Conservation (phyloP, 352 stramenopile species). For the Phytophthora meadii region DNA sequence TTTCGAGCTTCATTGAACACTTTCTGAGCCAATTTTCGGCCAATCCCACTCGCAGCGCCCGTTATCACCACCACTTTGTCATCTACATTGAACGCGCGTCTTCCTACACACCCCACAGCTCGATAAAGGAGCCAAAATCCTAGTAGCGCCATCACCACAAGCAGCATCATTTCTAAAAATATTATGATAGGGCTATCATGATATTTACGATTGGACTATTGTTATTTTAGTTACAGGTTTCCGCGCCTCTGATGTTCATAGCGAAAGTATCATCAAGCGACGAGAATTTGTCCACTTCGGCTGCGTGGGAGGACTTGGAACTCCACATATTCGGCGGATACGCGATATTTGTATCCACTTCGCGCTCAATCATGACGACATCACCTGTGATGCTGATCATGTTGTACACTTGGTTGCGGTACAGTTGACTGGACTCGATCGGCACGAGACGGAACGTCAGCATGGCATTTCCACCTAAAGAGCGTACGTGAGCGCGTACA, state of each 20-base stretch:
- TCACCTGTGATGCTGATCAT: conserved; percentile 92
- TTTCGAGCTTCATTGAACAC: conserved; percentile 32
- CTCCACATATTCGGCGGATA: conserved; percentile 40
- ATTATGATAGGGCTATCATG: no score
- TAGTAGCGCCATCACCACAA: conserved; percentile 6
- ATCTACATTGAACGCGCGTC: conserved; percentile 47
- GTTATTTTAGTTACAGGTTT: conserved; percentile 2
- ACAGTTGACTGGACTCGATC: conserved; percentile 88
- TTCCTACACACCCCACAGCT: not conserved
- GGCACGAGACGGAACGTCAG: conserved; percentile 87
- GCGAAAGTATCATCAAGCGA: conserved; percentile 26
- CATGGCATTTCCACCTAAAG: conserved; percentile 86
- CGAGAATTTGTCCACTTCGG: conserved; percentile 17
- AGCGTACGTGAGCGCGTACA: conserved; percentile 83
- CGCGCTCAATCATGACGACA: conserved; percentile 80
- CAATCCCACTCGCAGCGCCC: conserved; percentile 65
- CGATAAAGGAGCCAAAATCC: conserved; percentile 11
- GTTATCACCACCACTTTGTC: conserved; percentile 72
- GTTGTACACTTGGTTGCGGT: conserved; percentile 93
- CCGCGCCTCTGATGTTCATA: conserved; percentile 14
- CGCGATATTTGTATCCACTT: conserved; percentile 44
- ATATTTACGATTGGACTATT: not conserved
- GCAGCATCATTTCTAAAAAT: conserved; percentile 2
- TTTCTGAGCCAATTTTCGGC: conserved; percentile 46
- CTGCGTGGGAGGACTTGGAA: conserved; percentile 36